Evolutionary conservation across 495 filamentous ascomycete species (phyloP), one percentile per base, ranked within the genome.

Genomic region (Cercophora sp.): DNA sequence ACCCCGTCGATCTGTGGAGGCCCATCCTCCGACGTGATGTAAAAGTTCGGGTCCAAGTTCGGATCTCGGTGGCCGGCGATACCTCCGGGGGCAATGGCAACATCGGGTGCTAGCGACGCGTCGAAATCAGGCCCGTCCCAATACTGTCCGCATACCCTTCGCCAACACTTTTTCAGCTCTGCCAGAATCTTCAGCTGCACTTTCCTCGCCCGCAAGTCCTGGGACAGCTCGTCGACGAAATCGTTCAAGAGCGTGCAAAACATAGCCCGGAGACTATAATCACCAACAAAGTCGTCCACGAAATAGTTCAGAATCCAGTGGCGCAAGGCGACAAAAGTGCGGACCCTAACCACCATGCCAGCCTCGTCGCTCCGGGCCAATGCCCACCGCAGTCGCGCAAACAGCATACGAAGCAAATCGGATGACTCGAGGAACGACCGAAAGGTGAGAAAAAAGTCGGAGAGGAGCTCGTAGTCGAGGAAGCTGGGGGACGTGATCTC

Each of bases 271-370:
- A 99, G 73, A 43, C 83, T 73, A 56, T 88, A 84, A 61, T 91
- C 84, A n/a, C 86, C 78, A 16, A 94, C 83, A 65, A 96, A 99
- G 65, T 99, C 93, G 67, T 97, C 94, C 20, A 87, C 78, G 61
- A 96, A 97, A 64, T 97, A 99, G 62, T 99, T 99, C 56, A 99
- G 70, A 51, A 99, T 91, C 93, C 93, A 99, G 65, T 99, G 93
- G 54, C 93, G 85, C 29, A 97, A 78, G 20, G 94, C 93, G 19
- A 96, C 94, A 72, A 99, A 99, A 0, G 91, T 93, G 41, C 93
- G 85, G 41, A 99, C 94, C 43, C 89, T 80, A 16, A 99, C 94
- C 23, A 97, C 87, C 57, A 87, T 85, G 9, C 93, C 94, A 53
- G 85, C 84, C 60, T 96, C 89, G 60, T 95, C 89, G 29, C 79